phyloP scores from a whole-genome alignment of 2,329 filamentous ascomycete species.

The Byssothecium circinans region DNA sequence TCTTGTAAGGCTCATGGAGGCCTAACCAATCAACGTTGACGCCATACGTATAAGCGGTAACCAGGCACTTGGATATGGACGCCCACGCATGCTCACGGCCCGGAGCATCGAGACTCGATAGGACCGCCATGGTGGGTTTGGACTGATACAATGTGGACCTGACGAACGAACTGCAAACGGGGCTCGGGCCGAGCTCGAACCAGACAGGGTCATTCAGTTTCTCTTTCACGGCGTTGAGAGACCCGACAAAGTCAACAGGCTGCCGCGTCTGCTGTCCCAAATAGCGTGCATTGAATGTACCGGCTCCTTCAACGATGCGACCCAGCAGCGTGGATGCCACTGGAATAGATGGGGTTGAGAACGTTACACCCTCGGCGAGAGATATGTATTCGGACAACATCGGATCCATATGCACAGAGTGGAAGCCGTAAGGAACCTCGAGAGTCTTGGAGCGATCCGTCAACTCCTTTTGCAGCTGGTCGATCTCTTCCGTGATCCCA shows the following conservation, averaged over 20 bases:
- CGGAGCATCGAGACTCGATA: neutral
- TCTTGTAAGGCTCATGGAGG: conserved; percentile 39
- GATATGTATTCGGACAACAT: conserved; percentile 43
- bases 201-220: conserved; percentile 1
- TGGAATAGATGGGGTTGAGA: conserved; percentile 4
- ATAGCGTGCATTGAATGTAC: conserved; percentile 17
- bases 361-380: conserved; percentile 27
- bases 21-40: conserved; percentile 47
- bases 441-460: neutral
- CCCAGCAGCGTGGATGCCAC: conserved; percentile 47
- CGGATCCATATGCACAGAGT: conserved; percentile 38
- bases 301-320: conserved; percentile 48
- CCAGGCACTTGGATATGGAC: conserved; percentile 50
- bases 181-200: conserved; percentile 16
- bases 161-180: conserved; percentile 2
- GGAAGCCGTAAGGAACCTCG: conserved; percentile 11
- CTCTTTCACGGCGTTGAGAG: conserved; percentile 50
- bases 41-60: conserved; percentile 56
- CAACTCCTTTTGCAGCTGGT: neutral
- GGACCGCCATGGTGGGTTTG: conserved; percentile 6
- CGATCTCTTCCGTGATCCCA: conserved; percentile 8
- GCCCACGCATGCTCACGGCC: conserved; percentile 1
- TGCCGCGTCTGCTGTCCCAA: conserved; percentile 39
- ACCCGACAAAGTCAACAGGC: conserved; percentile 46
- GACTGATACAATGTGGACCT: neutral